Evolutionary conservation across 2,329 filamentous ascomycete species (phyloP).

Genomic region (Cercospora sojina): DNA sequence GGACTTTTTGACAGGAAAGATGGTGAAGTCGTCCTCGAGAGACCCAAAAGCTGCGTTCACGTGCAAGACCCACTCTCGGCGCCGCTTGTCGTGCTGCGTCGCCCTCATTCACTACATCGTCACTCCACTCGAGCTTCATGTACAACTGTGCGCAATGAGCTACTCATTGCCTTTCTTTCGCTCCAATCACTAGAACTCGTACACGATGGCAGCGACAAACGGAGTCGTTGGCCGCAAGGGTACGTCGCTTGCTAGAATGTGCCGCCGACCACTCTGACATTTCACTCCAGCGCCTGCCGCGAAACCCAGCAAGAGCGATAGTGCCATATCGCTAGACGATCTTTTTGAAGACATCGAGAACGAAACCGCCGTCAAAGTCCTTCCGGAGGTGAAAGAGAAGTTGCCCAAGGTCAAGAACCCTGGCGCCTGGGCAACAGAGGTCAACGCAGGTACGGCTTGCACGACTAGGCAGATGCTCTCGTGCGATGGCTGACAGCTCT

Average conservation of each 20-base stretch:
- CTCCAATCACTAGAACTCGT: neutral
- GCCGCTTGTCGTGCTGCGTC: constrained; percentile 4
- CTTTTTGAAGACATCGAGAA: constrained; percentile 37
- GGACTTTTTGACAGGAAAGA: neutral
- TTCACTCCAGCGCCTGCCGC: constrained; percentile 28
- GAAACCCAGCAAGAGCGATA: constrained; percentile 23
- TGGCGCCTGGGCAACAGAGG: constrained; percentile 37
- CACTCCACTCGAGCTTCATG: neutral
- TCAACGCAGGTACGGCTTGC: constrained; percentile 26
- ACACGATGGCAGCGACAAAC: constrained; percentile 35
- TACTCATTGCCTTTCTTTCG: neutral
- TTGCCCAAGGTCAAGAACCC: constrained; percentile 37
- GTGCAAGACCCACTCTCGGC: constrained; percentile 6
- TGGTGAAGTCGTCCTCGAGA: neutral
- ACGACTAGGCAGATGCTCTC: neutral
- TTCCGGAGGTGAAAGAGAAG: constrained; percentile 32
- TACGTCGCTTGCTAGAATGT: constrained; percentile 19
- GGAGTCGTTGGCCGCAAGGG: constrained; percentile 36
- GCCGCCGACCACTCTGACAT: constrained; percentile 21
- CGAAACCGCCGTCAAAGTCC: constrained; percentile 23
- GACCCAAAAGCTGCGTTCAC: neutral
- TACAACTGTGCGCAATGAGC: constrained; percentile 5
- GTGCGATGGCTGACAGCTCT: neutral
- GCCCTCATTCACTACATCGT: neutral
- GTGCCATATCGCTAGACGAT: constrained; percentile 29